Conservation (phyloP, 2,329 filamentous ascomycete genomes). For the Penicillium sclerotigenum region DNA sequence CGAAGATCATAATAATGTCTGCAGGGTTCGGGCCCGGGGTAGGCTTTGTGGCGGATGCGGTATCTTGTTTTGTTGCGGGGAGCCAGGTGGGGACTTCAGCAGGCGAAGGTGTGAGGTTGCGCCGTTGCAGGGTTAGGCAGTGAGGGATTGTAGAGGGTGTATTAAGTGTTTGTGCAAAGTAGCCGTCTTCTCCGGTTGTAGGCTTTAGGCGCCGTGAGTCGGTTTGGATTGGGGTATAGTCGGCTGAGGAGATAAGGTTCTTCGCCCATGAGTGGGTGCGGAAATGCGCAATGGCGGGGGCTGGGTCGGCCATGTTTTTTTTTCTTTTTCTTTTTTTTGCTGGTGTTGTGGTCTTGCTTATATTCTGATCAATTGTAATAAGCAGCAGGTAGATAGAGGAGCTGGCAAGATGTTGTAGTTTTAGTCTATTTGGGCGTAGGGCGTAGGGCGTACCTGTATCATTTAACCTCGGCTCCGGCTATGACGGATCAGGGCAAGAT, state of each 20-base stretch:
- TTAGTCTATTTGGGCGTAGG: not conserved
- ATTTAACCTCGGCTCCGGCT: constrained; percentile 6
- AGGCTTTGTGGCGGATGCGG: constrained; percentile 22
- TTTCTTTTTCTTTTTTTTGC: not conserved
- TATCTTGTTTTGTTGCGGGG: constrained; percentile 23
- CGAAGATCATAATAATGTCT: constrained; percentile 39
- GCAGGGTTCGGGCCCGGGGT: constrained; percentile 28
- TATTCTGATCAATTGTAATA: not conserved
- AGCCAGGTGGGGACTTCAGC: constrained; percentile 25
- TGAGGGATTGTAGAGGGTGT: constrained; percentile 42
- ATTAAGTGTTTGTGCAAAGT: constrained; percentile 40
- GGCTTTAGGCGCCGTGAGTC: constrained; percentile 41
- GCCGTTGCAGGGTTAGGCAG: constrained; percentile 38
- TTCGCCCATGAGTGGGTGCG: constrained; percentile 30
- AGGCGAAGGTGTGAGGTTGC: constrained; percentile 24
- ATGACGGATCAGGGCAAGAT: constrained; percentile 2
- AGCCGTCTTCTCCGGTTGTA: constrained; percentile 43
- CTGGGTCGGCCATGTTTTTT: constrained; percentile 16
- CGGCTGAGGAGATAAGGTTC: constrained; percentile 31
- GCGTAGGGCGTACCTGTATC: no score
- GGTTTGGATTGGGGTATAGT: constrained; percentile 40
- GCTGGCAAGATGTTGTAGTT: not conserved
- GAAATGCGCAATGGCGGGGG: constrained; percentile 25
- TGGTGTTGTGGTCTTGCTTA: not conserved
- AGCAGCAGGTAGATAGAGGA: not conserved